Evolutionary conservation across 768 basidiomycete genomes (phyloP).

Genomic region (Suillus lakei): DNA sequence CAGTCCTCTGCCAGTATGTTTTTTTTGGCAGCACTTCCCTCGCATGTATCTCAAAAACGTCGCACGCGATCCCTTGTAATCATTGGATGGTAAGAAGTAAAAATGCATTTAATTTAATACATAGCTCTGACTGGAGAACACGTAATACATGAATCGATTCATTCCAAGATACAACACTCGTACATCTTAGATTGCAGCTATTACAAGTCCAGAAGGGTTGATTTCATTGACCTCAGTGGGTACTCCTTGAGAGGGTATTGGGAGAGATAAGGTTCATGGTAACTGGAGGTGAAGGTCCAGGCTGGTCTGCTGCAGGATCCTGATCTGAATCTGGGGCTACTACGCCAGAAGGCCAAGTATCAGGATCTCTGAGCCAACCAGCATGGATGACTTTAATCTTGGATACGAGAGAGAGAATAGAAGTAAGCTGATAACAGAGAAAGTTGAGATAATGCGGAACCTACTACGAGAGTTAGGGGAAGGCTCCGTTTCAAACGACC

Average conservation of each 20-base stretch:
- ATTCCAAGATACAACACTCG: slow-evolving; percentile 2
- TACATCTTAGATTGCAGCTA: slow-evolving; percentile 4
- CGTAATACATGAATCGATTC: slow-evolving; percentile 1
- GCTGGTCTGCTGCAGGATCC: slow-evolving; percentile 21
- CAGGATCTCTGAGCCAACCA: slow-evolving; percentile 72
- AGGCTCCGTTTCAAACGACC: slow-evolving; percentile 59
- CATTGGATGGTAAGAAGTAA: slow-evolving; percentile 11
- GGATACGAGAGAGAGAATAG: slow-evolving; percentile 24
- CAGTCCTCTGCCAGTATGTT: slow-evolving; percentile 36
- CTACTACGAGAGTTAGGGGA: slow-evolving; percentile 68
- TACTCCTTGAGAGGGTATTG: slow-evolving; percentile 5
- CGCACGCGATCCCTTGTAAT: neutral
- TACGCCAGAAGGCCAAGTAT: slow-evolving; percentile 73
- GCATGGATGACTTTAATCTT: slow-evolving; percentile 77
- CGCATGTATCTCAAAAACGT: slow-evolving; percentile 8
- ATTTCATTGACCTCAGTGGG: neutral
- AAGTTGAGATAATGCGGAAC: slow-evolving; percentile 29
- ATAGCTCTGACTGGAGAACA: neutral
- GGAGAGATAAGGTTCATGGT: slow-evolving; percentile 3
- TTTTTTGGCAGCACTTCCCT: slow-evolving; percentile 34
- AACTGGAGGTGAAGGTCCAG: slow-evolving; percentile 1
- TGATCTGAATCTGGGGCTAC: slow-evolving; percentile 69
- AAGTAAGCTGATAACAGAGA: slow-evolving; percentile 14
- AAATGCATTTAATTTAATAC: slow-evolving; percentile 8
- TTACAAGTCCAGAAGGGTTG: slow-evolving; percentile 9